These are phyloP conservation scores for Cucumis hystrix DNA, from an alignment of 306 rosid species.

Conservation along the genomic window DNA sequence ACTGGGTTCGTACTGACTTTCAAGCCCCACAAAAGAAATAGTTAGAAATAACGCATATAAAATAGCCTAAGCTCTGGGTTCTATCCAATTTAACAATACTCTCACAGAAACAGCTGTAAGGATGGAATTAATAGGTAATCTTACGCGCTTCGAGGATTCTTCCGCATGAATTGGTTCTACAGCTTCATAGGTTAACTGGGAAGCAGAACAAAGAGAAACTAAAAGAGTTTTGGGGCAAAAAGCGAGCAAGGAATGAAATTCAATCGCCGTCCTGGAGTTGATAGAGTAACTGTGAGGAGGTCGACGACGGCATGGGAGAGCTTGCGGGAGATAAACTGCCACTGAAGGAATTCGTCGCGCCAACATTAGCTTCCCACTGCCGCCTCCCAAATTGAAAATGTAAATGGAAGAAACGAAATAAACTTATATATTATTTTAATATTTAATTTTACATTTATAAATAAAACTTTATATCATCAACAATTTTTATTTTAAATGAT, in stretches of 20 bases:
- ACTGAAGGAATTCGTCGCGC: constrained; percentile 39
- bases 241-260: constrained; percentile 13
- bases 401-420: neutral
- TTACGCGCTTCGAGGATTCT: constrained; percentile 40
- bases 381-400: neutral
- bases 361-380: constrained; percentile 22
- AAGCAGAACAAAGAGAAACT: constrained; percentile 20
- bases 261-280: constrained; percentile 7
- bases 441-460: too few species aligned
- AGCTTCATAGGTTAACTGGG: constrained; percentile 14
- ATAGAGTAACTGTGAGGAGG: neutral
- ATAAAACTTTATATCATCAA: too few species aligned
- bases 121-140: neutral
- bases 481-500: too few species aligned
- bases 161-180: constrained; percentile 20
- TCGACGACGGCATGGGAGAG: constrained; percentile 17
- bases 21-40: neutral
- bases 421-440: too few species aligned
- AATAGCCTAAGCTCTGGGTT: neutral
- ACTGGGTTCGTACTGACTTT: neutral
- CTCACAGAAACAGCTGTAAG: neutral
- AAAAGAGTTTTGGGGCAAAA: constrained; percentile 3
- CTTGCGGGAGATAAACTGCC: constrained; percentile 25
- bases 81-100: neutral
- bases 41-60: neutral